Conservation (phyloP, 179 eudicot species). For the Heliamphora ciliata region DNA sequence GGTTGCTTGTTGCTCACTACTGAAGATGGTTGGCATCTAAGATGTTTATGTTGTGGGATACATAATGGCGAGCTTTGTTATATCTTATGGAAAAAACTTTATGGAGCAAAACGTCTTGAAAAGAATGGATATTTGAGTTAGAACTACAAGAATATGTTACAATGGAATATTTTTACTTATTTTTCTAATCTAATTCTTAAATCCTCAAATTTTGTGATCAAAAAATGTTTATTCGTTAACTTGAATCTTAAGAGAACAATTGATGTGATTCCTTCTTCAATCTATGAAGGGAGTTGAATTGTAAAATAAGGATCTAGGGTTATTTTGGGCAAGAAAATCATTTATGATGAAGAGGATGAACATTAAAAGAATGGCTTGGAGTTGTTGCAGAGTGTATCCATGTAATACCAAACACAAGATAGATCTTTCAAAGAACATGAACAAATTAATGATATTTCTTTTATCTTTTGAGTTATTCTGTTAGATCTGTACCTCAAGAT, state of each 20-base stretch:
- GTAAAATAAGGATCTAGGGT: no score
- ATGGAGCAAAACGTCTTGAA: background rate
- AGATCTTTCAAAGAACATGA: no score
- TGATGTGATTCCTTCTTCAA: background rate
- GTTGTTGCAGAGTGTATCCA: no score
- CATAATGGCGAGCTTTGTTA: background rate
- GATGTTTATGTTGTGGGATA: background rate
- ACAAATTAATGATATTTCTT: no score
- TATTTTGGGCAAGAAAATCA: no score
- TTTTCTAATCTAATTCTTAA: background rate
- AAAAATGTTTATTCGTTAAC: background rate
- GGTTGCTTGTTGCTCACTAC: background rate
- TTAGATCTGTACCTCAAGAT: no score
- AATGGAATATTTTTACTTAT: background rate
- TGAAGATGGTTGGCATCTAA: background rate
- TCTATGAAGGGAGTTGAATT: background rate
- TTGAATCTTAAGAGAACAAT: background rate
- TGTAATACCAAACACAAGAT: no score
- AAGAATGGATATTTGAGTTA: background rate
- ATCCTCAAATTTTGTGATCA: background rate
- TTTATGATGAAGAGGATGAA: no score
- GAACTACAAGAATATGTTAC: background rate
- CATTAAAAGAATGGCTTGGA: no score
- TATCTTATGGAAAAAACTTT: background rate
- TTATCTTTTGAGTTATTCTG: no score